These are phyloP conservation scores for Pleurotus tuoliensis DNA, from an alignment of 768 basidiomycete genomes.

Conservation along the genomic window DNA sequence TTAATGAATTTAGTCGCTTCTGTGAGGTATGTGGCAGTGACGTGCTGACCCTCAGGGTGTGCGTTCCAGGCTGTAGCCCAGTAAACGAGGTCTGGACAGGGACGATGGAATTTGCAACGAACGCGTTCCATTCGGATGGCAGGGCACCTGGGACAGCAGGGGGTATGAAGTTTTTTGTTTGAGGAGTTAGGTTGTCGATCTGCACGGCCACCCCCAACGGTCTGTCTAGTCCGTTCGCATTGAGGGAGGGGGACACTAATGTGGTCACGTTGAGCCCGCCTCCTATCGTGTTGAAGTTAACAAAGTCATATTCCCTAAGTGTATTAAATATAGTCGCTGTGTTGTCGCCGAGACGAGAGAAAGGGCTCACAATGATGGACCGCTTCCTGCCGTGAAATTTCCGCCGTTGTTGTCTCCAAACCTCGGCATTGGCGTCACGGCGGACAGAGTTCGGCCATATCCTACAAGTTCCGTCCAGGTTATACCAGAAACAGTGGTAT, in stretches of 20 bases:
- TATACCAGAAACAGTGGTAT: constrained; percentile 43
- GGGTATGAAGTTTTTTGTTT: constrained; percentile 45
- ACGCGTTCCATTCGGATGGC: constrained; percentile 51
- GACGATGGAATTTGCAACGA: constrained; percentile 51
- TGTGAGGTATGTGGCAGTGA: constrained; percentile 3
- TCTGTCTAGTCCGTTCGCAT: constrained; percentile 43
- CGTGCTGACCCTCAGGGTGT: constrained; percentile 48
- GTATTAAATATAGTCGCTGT: too few species aligned
- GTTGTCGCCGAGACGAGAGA: not conserved
- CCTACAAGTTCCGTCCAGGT: constrained; percentile 58
- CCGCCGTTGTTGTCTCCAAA: constrained; percentile 37
- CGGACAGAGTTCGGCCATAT: constrained; percentile 57
- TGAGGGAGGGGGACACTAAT: constrained; percentile 49
- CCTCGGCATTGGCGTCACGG: constrained; percentile 56
- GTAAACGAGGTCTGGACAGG: constrained; percentile 34
- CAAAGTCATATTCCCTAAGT: constrained; percentile 61
- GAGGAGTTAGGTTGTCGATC: constrained; percentile 39
- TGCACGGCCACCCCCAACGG: constrained; percentile 51
- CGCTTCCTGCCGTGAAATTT: constrained; percentile 59
- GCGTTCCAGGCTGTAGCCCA: constrained; percentile 43
- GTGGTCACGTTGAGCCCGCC: constrained; percentile 41
- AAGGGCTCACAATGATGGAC: constrained; percentile 50
- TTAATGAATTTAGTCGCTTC: not conserved
- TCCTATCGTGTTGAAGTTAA: constrained; percentile 47
- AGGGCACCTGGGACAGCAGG: constrained; percentile 38